Base-by-base conservation (phyloP, 805 yeast genomes). In the Ogataea wickerhamii region DNA sequence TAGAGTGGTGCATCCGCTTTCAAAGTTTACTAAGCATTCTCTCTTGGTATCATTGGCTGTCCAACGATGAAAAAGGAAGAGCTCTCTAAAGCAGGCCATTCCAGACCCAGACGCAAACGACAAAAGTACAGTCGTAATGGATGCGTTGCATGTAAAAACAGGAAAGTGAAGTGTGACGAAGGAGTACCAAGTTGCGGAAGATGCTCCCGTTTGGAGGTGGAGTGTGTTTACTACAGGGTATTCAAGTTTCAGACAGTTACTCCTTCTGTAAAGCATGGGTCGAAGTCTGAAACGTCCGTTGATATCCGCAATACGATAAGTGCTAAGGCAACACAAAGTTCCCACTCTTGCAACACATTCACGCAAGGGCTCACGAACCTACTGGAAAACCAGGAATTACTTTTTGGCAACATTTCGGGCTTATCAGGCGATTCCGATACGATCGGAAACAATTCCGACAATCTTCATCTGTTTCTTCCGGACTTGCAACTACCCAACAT, bases 61-160 rank as follows among this genome's bases (percentile, higher is more conserved):
- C n/a, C n/a, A n/a, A n/a, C n/a, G n/a, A n/a, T n/a, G n/a, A n/a
- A n/a, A n/a, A n/a, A n/a, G n/a, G n/a, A n/a, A n/a, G n/a, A n/a
- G n/a, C n/a, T n/a, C n/a, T n/a, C n/a, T n/a, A n/a, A n/a, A n/a
- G n/a, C n/a, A n/a, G n/a, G n/a, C n/a, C n/a, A n/a, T n/a, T n/a
- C n/a, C n/a, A n/a, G n/a, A n/a, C 29, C 7, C 14, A 26, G n/a
- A 26, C 30, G 40, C 21, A 64, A 63, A 48, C 58, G 64, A 44
- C 56, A 67, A 36, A 53, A 58, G 35, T 67, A 67, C 49, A 58
- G 66, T 33, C 49, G 69, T 41, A 61, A 65, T 39, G 73, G 73
- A 6, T 67, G 73, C 43, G 45, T 56, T 18, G 65, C 62, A 30
- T 67, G 73, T 50, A 67, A 67, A 45, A 47, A 63, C 31, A 51